These are phyloP conservation scores for Podospora bellae-mahoneyi DNA, from an alignment of 495 filamentous ascomycete species.

Conservation along the genomic window DNA sequence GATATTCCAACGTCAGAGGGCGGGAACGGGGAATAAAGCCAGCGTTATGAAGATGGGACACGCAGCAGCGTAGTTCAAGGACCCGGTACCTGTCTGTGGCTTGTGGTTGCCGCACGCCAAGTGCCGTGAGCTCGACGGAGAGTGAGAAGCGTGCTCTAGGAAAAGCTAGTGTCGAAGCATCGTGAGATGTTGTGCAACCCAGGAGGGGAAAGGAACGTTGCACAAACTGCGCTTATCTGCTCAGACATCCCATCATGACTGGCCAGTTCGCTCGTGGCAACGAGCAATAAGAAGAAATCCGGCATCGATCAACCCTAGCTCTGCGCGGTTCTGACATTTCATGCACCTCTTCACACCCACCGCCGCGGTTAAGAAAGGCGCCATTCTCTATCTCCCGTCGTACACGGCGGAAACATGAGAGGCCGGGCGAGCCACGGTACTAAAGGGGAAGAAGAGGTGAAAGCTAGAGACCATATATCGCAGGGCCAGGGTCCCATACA, in stretches of 20 bases:
- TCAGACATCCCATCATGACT: not conserved
- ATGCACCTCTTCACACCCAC: not conserved
- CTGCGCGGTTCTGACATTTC: not conserved
- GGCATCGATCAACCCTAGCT: not conserved
- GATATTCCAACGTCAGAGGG: not conserved
- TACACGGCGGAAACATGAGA: constrained; percentile 1
- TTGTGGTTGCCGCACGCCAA: not conserved
- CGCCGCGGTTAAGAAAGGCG: constrained; percentile 4
- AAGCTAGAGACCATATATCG: too few species aligned
- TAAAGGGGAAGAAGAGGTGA: not conserved
- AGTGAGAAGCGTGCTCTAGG: too few species aligned
- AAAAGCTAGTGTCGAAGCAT: not conserved
- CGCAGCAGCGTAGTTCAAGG: not conserved
- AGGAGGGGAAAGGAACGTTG: not conserved
- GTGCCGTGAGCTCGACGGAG: not conserved
- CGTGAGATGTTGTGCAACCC: constrained; percentile 1
- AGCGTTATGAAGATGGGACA: not conserved
- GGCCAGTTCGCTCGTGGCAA: not conserved
- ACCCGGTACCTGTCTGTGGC: not conserved
- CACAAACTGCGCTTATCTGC: constrained; percentile 7
- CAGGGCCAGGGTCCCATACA: too few species aligned
- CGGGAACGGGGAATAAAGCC: not conserved
- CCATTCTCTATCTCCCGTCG: not conserved
- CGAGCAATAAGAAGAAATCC: not conserved
- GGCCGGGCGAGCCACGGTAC: not conserved